These are phyloP conservation scores for Exophiala viscosa DNA, from an alignment of 2,329 filamentous ascomycete genomes.

Conservation along the genomic window DNA sequence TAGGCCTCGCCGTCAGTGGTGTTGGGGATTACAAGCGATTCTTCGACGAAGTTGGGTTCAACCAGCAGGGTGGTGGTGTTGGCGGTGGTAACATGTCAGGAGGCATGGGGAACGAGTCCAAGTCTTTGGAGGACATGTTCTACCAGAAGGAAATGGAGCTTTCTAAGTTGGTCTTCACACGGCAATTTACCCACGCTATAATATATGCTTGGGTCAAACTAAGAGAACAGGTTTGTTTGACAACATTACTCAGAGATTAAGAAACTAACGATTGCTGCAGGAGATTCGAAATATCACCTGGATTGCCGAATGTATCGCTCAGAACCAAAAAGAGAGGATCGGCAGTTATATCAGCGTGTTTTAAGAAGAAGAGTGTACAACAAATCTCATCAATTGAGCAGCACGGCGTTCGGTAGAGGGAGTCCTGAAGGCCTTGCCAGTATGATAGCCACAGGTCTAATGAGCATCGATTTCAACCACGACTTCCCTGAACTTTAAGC, in stretches of 20 bases:
- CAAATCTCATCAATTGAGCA: slow-evolving; percentile 3
- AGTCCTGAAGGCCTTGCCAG: neutral
- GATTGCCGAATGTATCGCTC: slow-evolving; percentile 99
- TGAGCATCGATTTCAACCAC: slow-evolving; percentile 4
- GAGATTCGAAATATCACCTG: slow-evolving; percentile 99
- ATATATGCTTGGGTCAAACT: slow-evolving; percentile 98
- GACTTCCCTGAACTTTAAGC: neutral
- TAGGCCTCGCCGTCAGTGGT: slow-evolving; percentile 87
- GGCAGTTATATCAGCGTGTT: slow-evolving; percentile 99
- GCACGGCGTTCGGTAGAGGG: slow-evolving; percentile 23
- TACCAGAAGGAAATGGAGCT: slow-evolving; percentile 99
- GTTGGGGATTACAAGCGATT: slow-evolving; percentile 91
- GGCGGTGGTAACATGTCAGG: slow-evolving; percentile 81
- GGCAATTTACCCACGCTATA: slow-evolving; percentile 91
- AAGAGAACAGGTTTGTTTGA: slow-evolving; percentile 76
- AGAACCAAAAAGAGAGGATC: slow-evolving; percentile 99
- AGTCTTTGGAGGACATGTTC: slow-evolving; percentile 94
- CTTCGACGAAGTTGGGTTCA: slow-evolving; percentile 85
- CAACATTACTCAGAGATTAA: neutral
- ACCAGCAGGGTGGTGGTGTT: slow-evolving; percentile 67
- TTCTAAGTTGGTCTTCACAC: slow-evolving; percentile 88
- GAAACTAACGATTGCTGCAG: slow-evolving; percentile 44
- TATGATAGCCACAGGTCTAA: slow-evolving; percentile 7
- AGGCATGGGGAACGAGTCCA: slow-evolving; percentile 73
- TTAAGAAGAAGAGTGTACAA: slow-evolving; percentile 42